Base-by-base conservation (phyloP, 1,139 yeast species). In the Diutina scorzettiae region DNA sequence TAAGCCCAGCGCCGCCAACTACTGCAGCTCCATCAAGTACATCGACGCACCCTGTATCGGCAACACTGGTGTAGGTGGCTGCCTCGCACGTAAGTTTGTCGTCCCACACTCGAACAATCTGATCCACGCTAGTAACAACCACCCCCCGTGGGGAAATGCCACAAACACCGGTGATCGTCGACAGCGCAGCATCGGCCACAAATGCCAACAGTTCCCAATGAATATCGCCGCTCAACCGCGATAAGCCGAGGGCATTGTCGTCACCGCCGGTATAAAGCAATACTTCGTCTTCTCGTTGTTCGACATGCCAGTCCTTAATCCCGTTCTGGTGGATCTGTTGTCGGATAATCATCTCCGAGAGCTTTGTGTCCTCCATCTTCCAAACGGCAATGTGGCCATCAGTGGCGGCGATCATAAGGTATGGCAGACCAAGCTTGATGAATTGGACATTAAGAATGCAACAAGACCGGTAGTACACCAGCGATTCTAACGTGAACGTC, bases 221-320 rank as follows among this genome's bases (percentile, higher is more conserved):
- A 2, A 59, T 49, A 4, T 45, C 45, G 1, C 36, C 51, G 0
- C 50, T 48, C 2, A 5, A n/a, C 17, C 6, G n/a, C 2, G 76
- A 68, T 2, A 76, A 56, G 0, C 69, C 68, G 7, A 89, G 56
- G 0, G 87, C 81, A 59, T 89, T 89, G 52, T 91, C 98, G 57
- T 91, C 98, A 44, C 98, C 97, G 18, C 96, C 96, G 1, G 95
- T 77, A 4, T 78, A 57, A n/a, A n/a, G n/a, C n/a, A n/a, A n/a
- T n/a, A n/a, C n/a, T n/a, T n/a, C n/a, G n/a, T n/a, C n/a, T n/a
- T n/a, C n/a, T n/a, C n/a, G n/a, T n/a, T n/a, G n/a, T n/a, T n/a
- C n/a, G 12, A 79, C 56, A 18, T 51, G 47, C 9, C 78, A 49
- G 0, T 80, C 74, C 49, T 86, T 83, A 43, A 89, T 72, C 34